Evolutionary conservation across 2,329 filamentous ascomycete species (phyloP).

Genomic region (Apiospora sp.): DNA sequence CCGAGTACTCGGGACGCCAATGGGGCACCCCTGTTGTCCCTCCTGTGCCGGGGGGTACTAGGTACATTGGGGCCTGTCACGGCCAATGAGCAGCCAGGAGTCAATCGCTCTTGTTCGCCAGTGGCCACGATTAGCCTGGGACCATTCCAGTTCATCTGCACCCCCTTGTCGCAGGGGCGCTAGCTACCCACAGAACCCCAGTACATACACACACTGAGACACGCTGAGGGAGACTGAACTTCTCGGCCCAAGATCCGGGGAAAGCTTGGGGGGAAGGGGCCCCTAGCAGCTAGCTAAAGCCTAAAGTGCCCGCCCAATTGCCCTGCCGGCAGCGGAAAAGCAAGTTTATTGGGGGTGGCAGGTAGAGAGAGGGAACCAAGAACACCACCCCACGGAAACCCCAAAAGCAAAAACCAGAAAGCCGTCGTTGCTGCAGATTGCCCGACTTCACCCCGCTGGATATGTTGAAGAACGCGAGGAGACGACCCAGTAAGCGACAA

Average conservation of each 20-base stretch:
- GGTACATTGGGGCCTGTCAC: neutral
- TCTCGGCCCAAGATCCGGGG: conserved; percentile 5
- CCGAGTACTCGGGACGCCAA: conserved; percentile 18
- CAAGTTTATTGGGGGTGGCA: neutral
- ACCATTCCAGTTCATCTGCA: too few relatives aligned
- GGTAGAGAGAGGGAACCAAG: neutral
- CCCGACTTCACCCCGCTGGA: neutral
- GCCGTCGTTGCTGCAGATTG: neutral
- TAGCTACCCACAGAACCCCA: neutral
- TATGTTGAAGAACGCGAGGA: neutral
- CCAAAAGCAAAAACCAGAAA: neutral
- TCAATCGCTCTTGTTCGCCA: neutral
- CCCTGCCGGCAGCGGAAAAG: neutral
- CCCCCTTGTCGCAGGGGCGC: neutral
- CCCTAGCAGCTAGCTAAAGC: neutral
- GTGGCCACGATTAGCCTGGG: neutral
- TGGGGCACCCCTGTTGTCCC: neutral
- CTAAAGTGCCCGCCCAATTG: neutral
- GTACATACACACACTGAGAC: neutral
- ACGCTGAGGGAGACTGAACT: neutral
- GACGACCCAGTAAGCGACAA: neutral
- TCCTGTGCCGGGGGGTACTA: neutral
- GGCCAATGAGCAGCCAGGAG: neutral
- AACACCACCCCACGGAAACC: neutral
- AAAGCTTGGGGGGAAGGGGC: neutral